Conservation (phyloP, 352 stramenopile genomes). For the Globisporangium spinosum region DNA sequence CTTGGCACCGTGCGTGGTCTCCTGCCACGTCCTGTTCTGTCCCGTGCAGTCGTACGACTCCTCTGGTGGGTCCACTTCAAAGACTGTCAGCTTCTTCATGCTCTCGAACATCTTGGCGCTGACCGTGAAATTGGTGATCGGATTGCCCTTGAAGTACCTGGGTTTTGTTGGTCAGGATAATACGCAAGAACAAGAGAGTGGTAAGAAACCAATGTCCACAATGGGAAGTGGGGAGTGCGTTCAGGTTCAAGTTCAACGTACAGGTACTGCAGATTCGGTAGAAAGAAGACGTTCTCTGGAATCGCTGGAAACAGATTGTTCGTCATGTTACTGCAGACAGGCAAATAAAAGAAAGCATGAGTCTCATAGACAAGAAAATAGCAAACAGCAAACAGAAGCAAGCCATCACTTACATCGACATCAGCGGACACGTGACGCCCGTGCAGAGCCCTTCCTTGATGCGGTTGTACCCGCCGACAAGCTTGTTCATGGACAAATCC, state of each 20-base stretch:
- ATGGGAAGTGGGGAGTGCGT: not conserved
- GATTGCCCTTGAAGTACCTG: slow-evolving; percentile 43
- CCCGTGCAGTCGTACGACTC: slow-evolving; percentile 30
- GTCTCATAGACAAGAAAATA: not conserved
- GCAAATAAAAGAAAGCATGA: not conserved
- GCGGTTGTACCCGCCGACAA: slow-evolving; percentile 40
- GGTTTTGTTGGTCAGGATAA: not conserved
- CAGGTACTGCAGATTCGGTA: slow-evolving; percentile 41
- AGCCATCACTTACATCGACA: slow-evolving; percentile 27
- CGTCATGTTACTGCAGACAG: slow-evolving; percentile 35
- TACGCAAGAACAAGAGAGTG: not conserved
- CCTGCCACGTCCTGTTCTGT: slow-evolving; percentile 35
- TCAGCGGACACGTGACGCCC: slow-evolving; percentile 40
- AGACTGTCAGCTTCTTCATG: slow-evolving; percentile 41
- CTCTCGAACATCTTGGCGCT: slow-evolving; percentile 32
- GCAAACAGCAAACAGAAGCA: not conserved
- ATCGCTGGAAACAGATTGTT: slow-evolving; percentile 35
- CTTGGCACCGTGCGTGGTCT: slow-evolving; percentile 28
- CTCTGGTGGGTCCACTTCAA: slow-evolving; percentile 32
- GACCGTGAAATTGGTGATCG: slow-evolving; percentile 44
- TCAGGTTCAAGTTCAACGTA: slow-evolving; percentile 23
- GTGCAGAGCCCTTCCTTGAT: slow-evolving; percentile 49
- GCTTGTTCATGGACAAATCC: slow-evolving; percentile 45
- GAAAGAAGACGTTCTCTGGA: slow-evolving; percentile 32
- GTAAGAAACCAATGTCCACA: not conserved